Conservation (phyloP, 257 asterid species). For the Apocynum venetum region DNA sequence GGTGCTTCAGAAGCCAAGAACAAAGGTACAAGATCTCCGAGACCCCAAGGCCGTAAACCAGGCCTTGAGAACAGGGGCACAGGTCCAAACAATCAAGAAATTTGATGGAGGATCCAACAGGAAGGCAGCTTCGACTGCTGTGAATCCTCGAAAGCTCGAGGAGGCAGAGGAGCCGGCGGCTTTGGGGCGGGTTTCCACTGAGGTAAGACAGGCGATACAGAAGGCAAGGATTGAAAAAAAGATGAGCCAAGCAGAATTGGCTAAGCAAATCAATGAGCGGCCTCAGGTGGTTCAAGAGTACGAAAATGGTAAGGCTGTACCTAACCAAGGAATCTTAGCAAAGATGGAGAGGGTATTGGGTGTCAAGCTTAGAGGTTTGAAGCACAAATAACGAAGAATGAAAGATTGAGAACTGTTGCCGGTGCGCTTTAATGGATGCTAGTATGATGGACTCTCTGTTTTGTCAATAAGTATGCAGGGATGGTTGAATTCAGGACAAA, state of each 20-base stretch:
- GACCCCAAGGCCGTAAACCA: conserved; percentile 39
- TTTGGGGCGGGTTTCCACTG: conserved; percentile 29
- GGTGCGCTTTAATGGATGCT: not conserved
- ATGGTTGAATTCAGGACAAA: too few relatives aligned
- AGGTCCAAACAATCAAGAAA: conserved; percentile 39
- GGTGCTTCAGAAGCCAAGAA: conserved; percentile 34
- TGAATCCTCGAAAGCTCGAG: conserved; percentile 34
- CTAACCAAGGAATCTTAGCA: conserved; percentile 39
- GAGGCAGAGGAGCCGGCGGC: conserved; percentile 49
- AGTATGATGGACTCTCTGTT: not conserved
- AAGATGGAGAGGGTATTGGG: conserved; percentile 42
- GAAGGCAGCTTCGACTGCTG: conserved; percentile 22
- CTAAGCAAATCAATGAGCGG: conserved; percentile 39
- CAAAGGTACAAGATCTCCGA: conserved; percentile 28
- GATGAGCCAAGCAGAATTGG: conserved; percentile 42
- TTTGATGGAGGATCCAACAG: conserved; percentile 34
- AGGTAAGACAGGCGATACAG: conserved; percentile 40
- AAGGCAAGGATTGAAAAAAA: conserved; percentile 47
- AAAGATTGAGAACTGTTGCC: not conserved
- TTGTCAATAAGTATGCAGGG: not conserved
- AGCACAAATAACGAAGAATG: not conserved
- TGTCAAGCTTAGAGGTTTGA: conserved; percentile 36
- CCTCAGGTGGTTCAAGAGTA: conserved; percentile 42
- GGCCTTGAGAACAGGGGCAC: conserved; percentile 37
- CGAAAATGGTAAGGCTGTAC: conserved; percentile 49